Base-by-base conservation (phyloP, 108 stramenopile species). In the Nannochloropsis gaditana region DNA sequence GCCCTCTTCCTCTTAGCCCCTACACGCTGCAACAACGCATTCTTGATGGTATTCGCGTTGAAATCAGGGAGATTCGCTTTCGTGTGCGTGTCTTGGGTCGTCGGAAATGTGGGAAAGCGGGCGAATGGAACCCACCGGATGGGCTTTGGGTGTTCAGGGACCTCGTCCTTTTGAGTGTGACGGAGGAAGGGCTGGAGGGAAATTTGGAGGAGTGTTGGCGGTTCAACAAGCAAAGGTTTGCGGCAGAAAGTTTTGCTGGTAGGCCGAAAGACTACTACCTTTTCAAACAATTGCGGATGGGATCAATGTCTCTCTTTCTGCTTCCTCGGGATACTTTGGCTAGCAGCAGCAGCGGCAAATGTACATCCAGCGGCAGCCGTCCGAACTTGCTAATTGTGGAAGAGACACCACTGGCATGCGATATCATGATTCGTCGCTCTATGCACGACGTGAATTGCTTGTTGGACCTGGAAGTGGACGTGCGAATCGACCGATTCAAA, bases 111-210 rank as follows among this genome's bases (percentile, higher is more conserved):
- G 59, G 59, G 8, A 73, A n/a, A n/a, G 59, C 0, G 59, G 59
- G 59, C 15, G 59, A 73, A n/a, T 73, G 59, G 59, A 73, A 73
- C 59, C 59, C 59, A n/a, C 59, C 59, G 15, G 59, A 73, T 73
- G 59, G 59, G 2, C 15, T 73, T 15, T 73, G 59, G 59, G 59
- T 73, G 59, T n/a, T 73, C 59, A 15, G 59, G 59, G n/a, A 6
- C n/a, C 8, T 73, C 19, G n/a, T n/a, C 19, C 59, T 73, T 15
- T 73, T 73, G 59, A 73, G 59, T 6, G 59, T 73, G 59, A n/a
- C 15, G 15, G 59, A 73, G 59, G 59, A 73, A n/a, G 59, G 59
- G 6, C n/a, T 73, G 59, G 59, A 73, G n/a, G 59, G 59, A 15
- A n/a, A 73, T 73, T 73, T 73, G 8, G 19, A 73, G 59, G 59